Base-by-base conservation (phyloP, 768 basidiomycete genomes). In the Boletus speciosus region DNA sequence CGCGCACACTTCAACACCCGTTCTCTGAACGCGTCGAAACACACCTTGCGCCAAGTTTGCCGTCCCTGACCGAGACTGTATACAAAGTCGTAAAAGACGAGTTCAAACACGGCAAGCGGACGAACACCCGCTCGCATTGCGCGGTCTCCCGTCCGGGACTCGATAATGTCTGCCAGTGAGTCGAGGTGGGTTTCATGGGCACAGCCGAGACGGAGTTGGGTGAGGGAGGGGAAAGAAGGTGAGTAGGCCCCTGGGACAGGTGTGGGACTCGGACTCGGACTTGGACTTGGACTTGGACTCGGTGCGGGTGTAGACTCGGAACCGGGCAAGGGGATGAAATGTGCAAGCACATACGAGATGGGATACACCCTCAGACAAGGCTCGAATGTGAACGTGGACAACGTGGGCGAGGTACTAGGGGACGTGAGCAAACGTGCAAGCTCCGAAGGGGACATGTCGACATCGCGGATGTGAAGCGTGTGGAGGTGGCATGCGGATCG, bases 81-180 rank as follows among this genome's bases (percentile, higher is more conserved):
- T 35, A 66, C 50, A 16, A 63, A 64, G 25, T 68, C 66, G 38
- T 68, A 49, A 52, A 67, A 55, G 11, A 66, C 58, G 43, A 67
- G 58, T 12, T 66, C 61, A 14, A 67, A 64, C 10, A 46, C 16
- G 16, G 49, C 11, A 8, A 67, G 58, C 7, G 54, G 54, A 0
- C 16, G 36, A 12, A 68, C 58, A 3, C 59, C 55, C 1, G 53
- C 47, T 4, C 37, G 51, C 0, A 21, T 25, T 0, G 66, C 66
- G 7, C 39, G 47, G 4, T 45, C 46, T 10, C 66, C 60, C 1
- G 57, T 55, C n/a, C 66, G 48, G 11, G 56, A 51, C 7, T 55
- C 61, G 35, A 67, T 52, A 21, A 68, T 46, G 37, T 60, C 45
- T 0, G 55, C 64, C 5, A 67, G 53, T 1, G 38, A 11, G 16